These are phyloP conservation scores for Ceratocystiopsis sp. DNA, from an alignment of 2,329 filamentous ascomycete species.

Conservation along the genomic window DNA sequence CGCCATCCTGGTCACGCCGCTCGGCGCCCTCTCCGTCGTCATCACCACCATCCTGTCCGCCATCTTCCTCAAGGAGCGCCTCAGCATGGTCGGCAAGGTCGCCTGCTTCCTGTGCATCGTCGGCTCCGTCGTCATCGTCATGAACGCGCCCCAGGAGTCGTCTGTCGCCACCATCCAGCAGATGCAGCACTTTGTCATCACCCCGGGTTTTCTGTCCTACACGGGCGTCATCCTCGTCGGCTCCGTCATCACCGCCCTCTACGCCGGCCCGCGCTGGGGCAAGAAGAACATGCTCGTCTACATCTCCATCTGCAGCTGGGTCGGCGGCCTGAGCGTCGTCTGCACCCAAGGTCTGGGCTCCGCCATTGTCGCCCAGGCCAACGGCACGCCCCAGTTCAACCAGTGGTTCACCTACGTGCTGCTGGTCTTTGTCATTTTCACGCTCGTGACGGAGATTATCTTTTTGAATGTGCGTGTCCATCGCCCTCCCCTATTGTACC, in stretches of 20 bases:
- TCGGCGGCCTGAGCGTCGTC: conserved; percentile 87
- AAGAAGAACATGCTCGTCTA: conserved; percentile 98
- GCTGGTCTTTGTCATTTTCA: conserved; percentile 77
- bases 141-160: conserved; percentile 79
- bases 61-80: conserved; percentile 86
- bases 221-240: conserved; percentile 68
- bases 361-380: conserved; percentile 74
- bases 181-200: conserved; percentile 75
- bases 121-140: conserved; percentile 80
- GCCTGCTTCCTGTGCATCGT: conserved; percentile 91
- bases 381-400: conserved; percentile 77
- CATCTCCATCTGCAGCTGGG: conserved; percentile 85
- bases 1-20: conserved; percentile 82
- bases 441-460: conserved; percentile 82
- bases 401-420: conserved; percentile 94
- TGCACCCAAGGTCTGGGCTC: conserved; percentile 85
- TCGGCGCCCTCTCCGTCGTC: conserved; percentile 83
- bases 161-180: conserved; percentile 78
- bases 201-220: conserved; percentile 74
- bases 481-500: too few species aligned
- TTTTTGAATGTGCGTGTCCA: conserved; percentile 58
- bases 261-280: conserved; percentile 71
- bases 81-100: conserved; percentile 92
- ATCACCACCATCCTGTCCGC: conserved; percentile 81
- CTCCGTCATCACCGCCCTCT: conserved; percentile 55